Base-by-base conservation (phyloP, 306 rosid genomes). In the Datisca glomerata region DNA sequence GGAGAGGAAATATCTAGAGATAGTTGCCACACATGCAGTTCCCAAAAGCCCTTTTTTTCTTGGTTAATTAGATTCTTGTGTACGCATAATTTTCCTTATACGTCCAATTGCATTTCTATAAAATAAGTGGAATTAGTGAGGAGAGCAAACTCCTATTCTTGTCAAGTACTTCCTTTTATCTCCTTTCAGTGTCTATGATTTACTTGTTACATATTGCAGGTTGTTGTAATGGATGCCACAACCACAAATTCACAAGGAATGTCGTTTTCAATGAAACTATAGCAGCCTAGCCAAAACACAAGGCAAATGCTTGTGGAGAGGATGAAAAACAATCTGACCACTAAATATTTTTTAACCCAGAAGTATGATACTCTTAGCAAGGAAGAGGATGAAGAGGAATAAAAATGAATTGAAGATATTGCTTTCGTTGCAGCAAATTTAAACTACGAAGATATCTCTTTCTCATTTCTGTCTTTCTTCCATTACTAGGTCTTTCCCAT, bases 271-370 rank as follows among this genome's bases (percentile, higher is more conserved):
- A 71, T 89, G 60, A 89, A 89, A 55, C 60, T 89, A 45, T 89
- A 95, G 97, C 97, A 95, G 57, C 97, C 97, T 21, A 83, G 93
- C 59, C 73, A 65, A 47, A 89, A 74, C 71, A 89, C 95, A 4
- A 78, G 97, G 63, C 74, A 72, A 61, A 80, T 74, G 31, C 91
- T 89, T 27, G 84, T 80, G 75, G 77, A 77, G 47, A 82, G 89
- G 66, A 67, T 89, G 95, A 61, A 72, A 42, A 77, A 64, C 66
- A 89, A 89, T 68, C 83, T 89, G 32, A 61, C 84, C 22, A 43
- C 75, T 20, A 61, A 65, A 64, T 76, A 21, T 24, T n/a, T n/a
- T n/a, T n/a, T n/a, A n/a, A n/a, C n/a, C n/a, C n/a, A n/a, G n/a
- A n/a, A n/a, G n/a, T n/a, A n/a, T n/a, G n/a, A n/a, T n/a, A n/a